Conservation (phyloP, 768 basidiomycete species). For the Hypsizygus marmoreus region DNA sequence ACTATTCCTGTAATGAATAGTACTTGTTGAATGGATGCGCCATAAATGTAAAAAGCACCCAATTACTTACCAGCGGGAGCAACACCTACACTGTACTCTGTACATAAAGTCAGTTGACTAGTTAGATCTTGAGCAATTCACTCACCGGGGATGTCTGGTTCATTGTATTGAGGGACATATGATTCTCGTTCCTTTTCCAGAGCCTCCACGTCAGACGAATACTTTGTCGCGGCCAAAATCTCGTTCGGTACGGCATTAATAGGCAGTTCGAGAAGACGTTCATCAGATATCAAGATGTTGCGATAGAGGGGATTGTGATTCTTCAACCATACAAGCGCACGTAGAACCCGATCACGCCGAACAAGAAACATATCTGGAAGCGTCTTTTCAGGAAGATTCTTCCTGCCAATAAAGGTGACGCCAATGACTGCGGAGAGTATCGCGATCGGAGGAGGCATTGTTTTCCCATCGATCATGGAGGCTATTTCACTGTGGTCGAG, state of each 20-base stretch:
- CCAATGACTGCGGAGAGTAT: constrained; percentile 29
- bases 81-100: no score
- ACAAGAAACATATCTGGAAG: constrained; percentile 27
- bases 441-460: constrained; percentile 23
- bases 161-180: no score
- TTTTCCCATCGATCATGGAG: constrained; percentile 23
- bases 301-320: constrained; percentile 27
- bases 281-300: constrained; percentile 21
- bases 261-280: constrained; percentile 24
- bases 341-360: constrained; percentile 13
- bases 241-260: constrained; percentile 33
- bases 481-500: constrained; percentile 21
- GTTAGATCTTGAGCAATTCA: no score
- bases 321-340: constrained; percentile 34
- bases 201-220: constrained; percentile 17
- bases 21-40: no score
- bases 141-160: no score
- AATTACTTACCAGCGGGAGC: no score
- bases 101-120: no score
- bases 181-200: constrained; percentile 26
- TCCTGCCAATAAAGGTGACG: constrained; percentile 31
- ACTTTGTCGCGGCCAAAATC: constrained; percentile 17
- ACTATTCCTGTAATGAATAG: no score
- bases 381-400: constrained; percentile 17
- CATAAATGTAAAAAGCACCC: no score